These are phyloP conservation scores for Gnaphalium uliginosum DNA, from an alignment of 129 eudicot species.

Conservation along the genomic window DNA sequence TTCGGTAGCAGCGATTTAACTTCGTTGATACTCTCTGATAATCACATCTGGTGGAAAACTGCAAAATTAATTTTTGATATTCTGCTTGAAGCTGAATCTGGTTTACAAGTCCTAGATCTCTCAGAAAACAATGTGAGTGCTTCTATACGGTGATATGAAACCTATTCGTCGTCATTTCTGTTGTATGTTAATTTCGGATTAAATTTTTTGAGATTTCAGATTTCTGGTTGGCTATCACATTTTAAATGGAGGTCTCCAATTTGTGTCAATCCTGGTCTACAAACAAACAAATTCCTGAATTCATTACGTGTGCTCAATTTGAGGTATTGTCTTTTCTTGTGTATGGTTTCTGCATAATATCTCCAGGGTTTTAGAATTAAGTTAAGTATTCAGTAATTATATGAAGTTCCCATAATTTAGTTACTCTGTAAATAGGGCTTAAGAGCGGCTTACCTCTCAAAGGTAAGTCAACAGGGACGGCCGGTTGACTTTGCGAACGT, in stretches of 20 bases:
- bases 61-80: slow-evolving; percentile 60
- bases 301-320: slow-evolving; percentile 66
- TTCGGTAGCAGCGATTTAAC: slow-evolving; percentile 49
- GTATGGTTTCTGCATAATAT: too few species aligned
- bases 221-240: slow-evolving; percentile 79
- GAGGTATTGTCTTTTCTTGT: slow-evolving; percentile 43
- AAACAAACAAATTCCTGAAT: slow-evolving; percentile 45
- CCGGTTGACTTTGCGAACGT: not conserved
- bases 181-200: not conserved
- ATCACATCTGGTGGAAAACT: slow-evolving; percentile 49
- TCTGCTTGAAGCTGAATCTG: slow-evolving; percentile 61
- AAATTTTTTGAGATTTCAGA: slow-evolving; percentile 43
- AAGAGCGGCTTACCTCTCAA: too few species aligned
- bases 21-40: slow-evolving; percentile 55
- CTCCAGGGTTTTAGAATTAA: too few species aligned
- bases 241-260: slow-evolving; percentile 46
- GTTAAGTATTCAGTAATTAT: too few species aligned
- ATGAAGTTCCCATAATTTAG: too few species aligned
- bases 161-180: not conserved
- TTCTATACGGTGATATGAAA: slow-evolving; percentile 5
- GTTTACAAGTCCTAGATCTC: slow-evolving; percentile 59
- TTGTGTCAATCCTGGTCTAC: slow-evolving; percentile 17
- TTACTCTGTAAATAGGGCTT: too few species aligned
- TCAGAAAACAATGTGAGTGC: slow-evolving; percentile 82
- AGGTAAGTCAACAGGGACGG: not conserved